A percentile compares a stretch with the other conserved stretches of the same genome.
These are phyloP conservation scores for Aureobasidium sp. DNA, from an alignment of 2,329 filamentous ascomycete species.

Conservation along the genomic window DNA sequence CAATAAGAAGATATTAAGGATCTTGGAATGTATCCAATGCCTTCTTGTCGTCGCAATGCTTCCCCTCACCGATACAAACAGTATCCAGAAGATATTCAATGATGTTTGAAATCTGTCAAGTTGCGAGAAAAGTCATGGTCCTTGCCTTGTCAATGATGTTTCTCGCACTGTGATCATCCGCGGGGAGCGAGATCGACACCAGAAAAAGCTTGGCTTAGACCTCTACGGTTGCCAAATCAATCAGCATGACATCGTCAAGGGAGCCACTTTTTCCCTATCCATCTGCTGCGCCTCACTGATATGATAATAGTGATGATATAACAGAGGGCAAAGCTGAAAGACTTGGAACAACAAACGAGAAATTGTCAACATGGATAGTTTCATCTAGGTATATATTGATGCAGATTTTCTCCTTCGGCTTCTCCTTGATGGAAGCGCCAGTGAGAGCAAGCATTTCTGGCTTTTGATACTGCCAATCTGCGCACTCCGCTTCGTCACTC, in stretches of 20 bases:
- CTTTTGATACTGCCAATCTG: neutral
- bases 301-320: neutral
- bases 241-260: neutral
- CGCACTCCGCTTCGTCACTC: neutral
- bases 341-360: neutral
- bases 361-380: neutral
- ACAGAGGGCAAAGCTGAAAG: neutral
- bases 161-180: neutral
- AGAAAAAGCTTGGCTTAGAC: constrained; percentile 5
- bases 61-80: neutral
- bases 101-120: neutral
- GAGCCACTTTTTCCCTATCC: neutral
- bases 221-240: neutral
- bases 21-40: neutral
- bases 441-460: neutral
- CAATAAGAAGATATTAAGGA: neutral
- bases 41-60: neutral
- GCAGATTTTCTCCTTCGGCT: neutral
- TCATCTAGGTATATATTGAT: neutral
- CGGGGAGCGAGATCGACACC: constrained; percentile 1
- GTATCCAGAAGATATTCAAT: neutral
- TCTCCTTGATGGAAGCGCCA: neutral
- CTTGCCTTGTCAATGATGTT: neutral
- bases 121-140: neutral
- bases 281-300: constrained; percentile 1